A percentile compares a stretch with the other conserved stretches of the same genome.
Evolutionary conservation across 441 rosid genomes (phyloP).

Genomic region (Oxalis stricta): DNA sequence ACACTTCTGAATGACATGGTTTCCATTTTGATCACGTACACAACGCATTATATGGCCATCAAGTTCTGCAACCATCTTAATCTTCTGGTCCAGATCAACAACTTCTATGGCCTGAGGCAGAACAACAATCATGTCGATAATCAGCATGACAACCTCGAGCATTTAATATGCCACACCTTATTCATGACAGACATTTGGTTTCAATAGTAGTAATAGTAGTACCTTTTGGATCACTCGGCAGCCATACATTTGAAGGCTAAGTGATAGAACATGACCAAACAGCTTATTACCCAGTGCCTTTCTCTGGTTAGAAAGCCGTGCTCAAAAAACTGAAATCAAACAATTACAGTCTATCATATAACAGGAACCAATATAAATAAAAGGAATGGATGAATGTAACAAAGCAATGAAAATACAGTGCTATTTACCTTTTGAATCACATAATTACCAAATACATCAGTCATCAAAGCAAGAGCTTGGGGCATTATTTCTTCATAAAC

Average conservation of each 20-base stretch:
- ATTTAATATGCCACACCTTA: too few relatives aligned
- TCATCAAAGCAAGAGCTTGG: conserved; percentile 65
- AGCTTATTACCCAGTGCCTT: conserved; percentile 62
- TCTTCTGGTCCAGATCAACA: conserved; percentile 78
- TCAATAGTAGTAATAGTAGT: background rate
- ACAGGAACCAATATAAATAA: background rate
- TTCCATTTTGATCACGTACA: conserved; percentile 89
- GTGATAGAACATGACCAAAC: conserved; percentile 47
- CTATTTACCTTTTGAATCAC: conserved; percentile 69
- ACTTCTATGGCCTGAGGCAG: conserved; percentile 88
- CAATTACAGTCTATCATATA: background rate
- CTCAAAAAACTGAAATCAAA: conserved; percentile 70
- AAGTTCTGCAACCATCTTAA: conserved; percentile 76
- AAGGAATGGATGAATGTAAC: background rate
- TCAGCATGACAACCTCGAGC: too few relatives aligned
- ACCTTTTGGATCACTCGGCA: conserved; percentile 90
- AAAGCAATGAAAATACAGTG: conserved; percentile 5
- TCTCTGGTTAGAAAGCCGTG: conserved; percentile 65
- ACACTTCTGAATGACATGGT: conserved; percentile 80
- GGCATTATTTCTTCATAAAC: conserved; percentile 80
- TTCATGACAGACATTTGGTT: too few relatives aligned
- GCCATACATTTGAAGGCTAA: conserved; percentile 82
- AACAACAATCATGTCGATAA: too few relatives aligned
- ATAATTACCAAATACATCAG: conserved; percentile 88
- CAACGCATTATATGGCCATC: conserved; percentile 74